Percentiles rank a stretch among this genome's conserved stretches.
phyloP scores from a whole-genome alignment of 495 filamentous ascomycete genomes.

The Parachaetomium inaequale region DNA sequence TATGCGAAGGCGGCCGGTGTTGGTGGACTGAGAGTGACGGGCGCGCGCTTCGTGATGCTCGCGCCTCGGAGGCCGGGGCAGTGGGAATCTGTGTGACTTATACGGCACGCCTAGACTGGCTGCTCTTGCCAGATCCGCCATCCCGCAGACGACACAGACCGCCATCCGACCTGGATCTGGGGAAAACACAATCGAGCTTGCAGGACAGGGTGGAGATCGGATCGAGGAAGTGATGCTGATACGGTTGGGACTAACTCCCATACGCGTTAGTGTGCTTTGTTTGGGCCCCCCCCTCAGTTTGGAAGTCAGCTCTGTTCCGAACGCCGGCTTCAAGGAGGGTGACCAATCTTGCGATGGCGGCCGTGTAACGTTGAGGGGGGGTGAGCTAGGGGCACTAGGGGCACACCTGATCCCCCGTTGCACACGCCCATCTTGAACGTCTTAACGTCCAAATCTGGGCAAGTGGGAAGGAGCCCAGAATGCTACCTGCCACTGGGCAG shows the following conservation, averaged over 20 bases:
- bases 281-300: not conserved
- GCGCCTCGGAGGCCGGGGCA: not conserved
- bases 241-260: conserved; percentile 3
- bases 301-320: conserved; percentile 13
- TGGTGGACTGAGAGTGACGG: not conserved
- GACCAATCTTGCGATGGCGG: conserved; percentile 14
- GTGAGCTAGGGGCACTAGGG: conserved; percentile 8
- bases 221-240: conserved; percentile 14
- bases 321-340: conserved; percentile 9
- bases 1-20: not conserved
- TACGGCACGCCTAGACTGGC: not conserved
- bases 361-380: conserved; percentile 4
- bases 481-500: not conserved
- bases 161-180: conserved; percentile 1
- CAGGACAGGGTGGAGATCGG: conserved; percentile 4
- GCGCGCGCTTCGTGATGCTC: not conserved
- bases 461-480: not conserved
- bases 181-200: not conserved
- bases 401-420: not conserved
- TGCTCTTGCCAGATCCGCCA: not conserved
- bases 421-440: not conserved
- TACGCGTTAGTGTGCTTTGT: conserved; percentile 9
- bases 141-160: not conserved
- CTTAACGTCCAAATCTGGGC: not conserved
- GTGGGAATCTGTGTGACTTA: conserved; percentile 1